Conservation (phyloP, 345 rosid genomes). For the Hibiscus trionum region DNA sequence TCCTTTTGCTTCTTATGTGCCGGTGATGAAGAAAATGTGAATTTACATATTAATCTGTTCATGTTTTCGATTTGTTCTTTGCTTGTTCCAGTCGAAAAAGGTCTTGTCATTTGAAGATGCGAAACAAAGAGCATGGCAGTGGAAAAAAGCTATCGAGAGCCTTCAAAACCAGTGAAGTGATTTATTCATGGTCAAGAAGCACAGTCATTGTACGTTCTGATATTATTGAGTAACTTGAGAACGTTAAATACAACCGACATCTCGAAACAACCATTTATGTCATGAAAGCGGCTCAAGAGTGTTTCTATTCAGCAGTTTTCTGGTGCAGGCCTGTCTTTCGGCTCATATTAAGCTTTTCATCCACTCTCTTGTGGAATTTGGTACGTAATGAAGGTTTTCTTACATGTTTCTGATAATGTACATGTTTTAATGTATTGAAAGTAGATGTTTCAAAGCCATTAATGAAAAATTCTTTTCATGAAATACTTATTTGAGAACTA, state of each 20-base stretch:
- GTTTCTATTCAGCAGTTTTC: constrained; percentile 8
- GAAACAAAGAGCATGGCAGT: constrained; percentile 87
- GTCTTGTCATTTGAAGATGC: constrained; percentile 83
- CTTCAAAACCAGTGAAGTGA: constrained; percentile 25
- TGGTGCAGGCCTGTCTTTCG: constrained; percentile 4
- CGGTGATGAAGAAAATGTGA: background rate
- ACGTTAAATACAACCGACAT: background rate
- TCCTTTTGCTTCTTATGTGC: background rate
- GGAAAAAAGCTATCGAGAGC: constrained; percentile 93
- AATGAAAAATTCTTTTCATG: constrained; percentile 16
- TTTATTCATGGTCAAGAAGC: background rate
- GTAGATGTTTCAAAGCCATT: constrained; percentile 13
- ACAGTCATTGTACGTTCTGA: background rate
- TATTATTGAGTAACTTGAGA: background rate
- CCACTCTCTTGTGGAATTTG: background rate
- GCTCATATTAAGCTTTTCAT: background rate
- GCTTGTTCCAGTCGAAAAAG: constrained; percentile 81
- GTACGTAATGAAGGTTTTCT: too few species aligned
- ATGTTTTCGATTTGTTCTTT: background rate
- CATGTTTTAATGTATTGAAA: background rate
- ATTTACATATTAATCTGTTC: background rate
- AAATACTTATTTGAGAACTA: background rate
- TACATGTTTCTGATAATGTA: constrained; percentile 5
- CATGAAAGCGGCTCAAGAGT: background rate
- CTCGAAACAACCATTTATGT: background rate